Evolutionary conservation across 2,329 filamentous ascomycete genomes (phyloP), one percentile per base, ranked within the genome.

Genomic region (Sporothrix mexicana): DNA sequence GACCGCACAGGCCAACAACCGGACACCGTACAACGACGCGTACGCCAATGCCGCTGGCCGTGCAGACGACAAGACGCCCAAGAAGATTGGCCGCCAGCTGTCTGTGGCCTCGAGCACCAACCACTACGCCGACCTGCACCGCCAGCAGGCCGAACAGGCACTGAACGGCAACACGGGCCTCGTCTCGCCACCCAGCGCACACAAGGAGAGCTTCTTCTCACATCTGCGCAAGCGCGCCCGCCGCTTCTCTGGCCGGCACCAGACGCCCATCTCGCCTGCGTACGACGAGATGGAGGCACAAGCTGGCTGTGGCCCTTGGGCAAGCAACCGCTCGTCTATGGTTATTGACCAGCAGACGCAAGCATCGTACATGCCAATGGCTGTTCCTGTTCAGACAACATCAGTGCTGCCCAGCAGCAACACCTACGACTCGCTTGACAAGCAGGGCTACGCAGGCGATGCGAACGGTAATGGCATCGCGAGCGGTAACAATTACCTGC

Each of bases 161-260:
- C 86, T 98, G 62, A 98, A 94, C 79, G 96, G 95, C 70, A 91
- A 92, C 78, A 88, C 87, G 47, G 92, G 91, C 25, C 85, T 95
- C 30, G 90, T 88, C 17, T 96, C 94, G 6, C 93, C 94, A 3
- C 90, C 91, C 0, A 91, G 88, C 77, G 93, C 88, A 20, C 93
- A 94, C 72, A 97, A 97, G 79, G 96, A 99, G 81, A 94, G 96
- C 81, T 99, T 99, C 85, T 99, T 99, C 83, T 98, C 96, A 0
- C 96, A 99, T 80, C 87, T 99, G 8, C 90, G 96, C 72, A 99
- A 99, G 83, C 91, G 95, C 69, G 96, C 97, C 41, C 90, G 96
- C 77, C 89, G 96, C 77, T 91, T 99, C 74, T 99, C 96, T 36
- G 96, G 96, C 64, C 91, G 95, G 73, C 94, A 97, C 79, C 93